Evolutionary conservation across 1,139 yeast species (phyloP), one percentile per base, ranked within the genome.

Genomic region (Spencermartinsiella ligniputridi): DNA sequence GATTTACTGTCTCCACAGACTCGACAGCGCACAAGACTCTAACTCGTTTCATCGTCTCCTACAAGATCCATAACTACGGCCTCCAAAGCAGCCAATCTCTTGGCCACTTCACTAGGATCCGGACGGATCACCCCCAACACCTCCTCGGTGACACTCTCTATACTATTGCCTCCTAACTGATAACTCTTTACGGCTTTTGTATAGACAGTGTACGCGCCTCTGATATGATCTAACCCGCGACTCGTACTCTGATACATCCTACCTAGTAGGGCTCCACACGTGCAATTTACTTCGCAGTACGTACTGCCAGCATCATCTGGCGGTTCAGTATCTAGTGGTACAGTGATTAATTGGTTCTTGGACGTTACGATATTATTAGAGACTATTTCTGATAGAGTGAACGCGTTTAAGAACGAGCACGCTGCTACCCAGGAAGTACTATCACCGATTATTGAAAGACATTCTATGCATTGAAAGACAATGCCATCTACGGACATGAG

Each of bases 401-500:
- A 51, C 11, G 49, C 45, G n/a, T 45, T 35, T 12, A 51, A 30
- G 2, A 36, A 21, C 29, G 42, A 35, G 8, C 41, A 37, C 4
- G 54, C 43, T 12, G 42, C 42, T 13, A 47, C 50, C 54, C 54
- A 51, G 9, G 48, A 16, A 9, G 46, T 42, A 24, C 52, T 49
- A 35, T 51, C 54, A 16, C 53, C 53, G n/a, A 51, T 39, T n/a
- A 51, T 51, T 29, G 35, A 47, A 21, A 39, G 39, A 25, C 54
- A 51, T 11, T 37, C 30, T 11, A 40, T 30, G 32, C 54, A 51
- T 36, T 51, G 54, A 41, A 51, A 51, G 21, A 51, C 52, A n/a
- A 51, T 37, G 5, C 32, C 32, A 5, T 27, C 32, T 27, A 27
- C 32, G 8, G 25, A 22, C 25, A 22, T 22, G 25, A 22, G 25